These are phyloP conservation scores for Thelonectria olida DNA, from an alignment of 2,329 filamentous ascomycete species.

Conservation along the genomic window DNA sequence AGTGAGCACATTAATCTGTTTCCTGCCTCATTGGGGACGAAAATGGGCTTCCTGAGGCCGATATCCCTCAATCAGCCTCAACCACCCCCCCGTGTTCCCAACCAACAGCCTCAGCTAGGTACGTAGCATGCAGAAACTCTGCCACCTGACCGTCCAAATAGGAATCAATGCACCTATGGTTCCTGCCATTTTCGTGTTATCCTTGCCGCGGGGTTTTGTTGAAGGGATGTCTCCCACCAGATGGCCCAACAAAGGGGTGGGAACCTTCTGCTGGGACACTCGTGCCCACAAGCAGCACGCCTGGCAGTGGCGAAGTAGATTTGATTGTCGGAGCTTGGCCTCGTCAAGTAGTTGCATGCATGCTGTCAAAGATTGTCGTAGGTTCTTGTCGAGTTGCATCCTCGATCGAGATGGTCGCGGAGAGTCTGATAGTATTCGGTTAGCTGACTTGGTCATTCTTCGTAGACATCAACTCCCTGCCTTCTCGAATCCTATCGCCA, in stretches of 20 bases:
- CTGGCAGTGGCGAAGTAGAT: no score
- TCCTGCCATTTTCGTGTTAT: no score
- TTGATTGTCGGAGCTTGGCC: not conserved
- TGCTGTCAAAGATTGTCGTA: not conserved
- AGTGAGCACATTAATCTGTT: not conserved
- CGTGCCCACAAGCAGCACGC: not conserved
- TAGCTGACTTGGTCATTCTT: not conserved
- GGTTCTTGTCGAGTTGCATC: not conserved
- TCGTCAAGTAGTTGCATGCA: not conserved
- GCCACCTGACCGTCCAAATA: no score
- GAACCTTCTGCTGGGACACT: not conserved
- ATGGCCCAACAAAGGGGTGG: no score
- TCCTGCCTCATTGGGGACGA: not conserved
- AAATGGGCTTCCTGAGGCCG: not conserved
- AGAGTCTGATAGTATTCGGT: not conserved
- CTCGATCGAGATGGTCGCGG: not conserved
- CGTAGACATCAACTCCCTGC: not conserved
- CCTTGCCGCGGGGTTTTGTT: no score
- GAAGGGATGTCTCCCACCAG: no score
- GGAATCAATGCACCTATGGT: no score
- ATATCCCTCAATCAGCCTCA: no score
- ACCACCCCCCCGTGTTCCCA: no score
- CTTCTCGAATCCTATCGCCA: not conserved
- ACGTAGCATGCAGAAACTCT: no score
- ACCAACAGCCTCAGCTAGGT: no score